Conservation (phyloP, 2,329 filamentous ascomycete genomes). For the Microthyrium microscopicum region DNA sequence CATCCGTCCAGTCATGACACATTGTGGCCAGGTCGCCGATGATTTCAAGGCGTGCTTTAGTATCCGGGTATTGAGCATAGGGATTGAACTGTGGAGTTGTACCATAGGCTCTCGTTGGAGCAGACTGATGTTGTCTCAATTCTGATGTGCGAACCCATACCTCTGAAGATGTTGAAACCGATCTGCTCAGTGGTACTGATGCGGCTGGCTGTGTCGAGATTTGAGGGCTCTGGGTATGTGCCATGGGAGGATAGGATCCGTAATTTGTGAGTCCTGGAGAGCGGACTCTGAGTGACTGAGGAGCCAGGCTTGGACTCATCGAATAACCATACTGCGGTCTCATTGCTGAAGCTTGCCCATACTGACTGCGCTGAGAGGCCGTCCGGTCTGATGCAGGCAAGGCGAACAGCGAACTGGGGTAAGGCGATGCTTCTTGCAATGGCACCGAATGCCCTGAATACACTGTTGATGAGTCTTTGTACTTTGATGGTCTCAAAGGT, state of each 20-base stretch:
- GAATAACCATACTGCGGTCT: conserved; percentile 11
- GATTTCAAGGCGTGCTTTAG: conserved; percentile 70
- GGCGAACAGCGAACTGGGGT: conserved; percentile 11
- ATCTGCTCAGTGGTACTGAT: conserved; percentile 17
- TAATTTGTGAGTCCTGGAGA: conserved; percentile 21
- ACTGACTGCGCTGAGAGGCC: conserved; percentile 12
- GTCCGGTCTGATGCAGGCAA: conserved; percentile 6
- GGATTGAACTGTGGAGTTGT: conserved; percentile 46
- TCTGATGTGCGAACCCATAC: conserved; percentile 50
- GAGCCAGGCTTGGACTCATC: too few relatives aligned
- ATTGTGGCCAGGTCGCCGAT: conserved; percentile 72
- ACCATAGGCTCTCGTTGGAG: conserved; percentile 28
- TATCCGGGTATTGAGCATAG: conserved; percentile 60
- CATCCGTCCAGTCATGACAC: conserved; percentile 65
- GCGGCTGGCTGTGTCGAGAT: conserved; percentile 20
- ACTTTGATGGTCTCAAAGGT: conserved; percentile 1
- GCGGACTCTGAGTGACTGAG: too few relatives aligned
- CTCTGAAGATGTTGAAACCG: conserved; percentile 29
- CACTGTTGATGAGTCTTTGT: background rate
- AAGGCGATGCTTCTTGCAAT: background rate
- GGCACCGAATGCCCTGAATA: background rate
- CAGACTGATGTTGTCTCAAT: conserved; percentile 44
- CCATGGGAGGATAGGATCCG: conserved; percentile 27
- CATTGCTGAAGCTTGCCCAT: conserved; percentile 8
- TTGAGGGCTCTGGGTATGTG: conserved; percentile 26